phyloP scores from a whole-genome alignment of 768 basidiomycete species.

The Kwoniella dendrophila region DNA sequence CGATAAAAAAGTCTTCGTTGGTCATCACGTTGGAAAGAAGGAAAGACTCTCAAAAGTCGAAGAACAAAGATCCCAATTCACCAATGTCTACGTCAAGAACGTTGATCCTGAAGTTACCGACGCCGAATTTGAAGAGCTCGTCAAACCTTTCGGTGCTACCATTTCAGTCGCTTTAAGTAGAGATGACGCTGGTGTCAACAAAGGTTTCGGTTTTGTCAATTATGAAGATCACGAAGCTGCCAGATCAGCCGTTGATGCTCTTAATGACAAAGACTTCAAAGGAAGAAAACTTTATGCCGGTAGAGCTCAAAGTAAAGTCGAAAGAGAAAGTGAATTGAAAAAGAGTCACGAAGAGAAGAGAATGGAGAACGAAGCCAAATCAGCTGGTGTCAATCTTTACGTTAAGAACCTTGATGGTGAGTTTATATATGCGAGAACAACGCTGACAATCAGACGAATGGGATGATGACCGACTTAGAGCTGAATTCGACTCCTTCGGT shows the following conservation, averaged over 20 bases:
- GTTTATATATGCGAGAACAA: constrained; percentile 13
- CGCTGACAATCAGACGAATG: constrained; percentile 63
- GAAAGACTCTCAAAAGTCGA: constrained; percentile 98
- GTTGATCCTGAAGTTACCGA: constrained; percentile 79
- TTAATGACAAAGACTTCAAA: constrained; percentile 80
- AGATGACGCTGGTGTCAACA: constrained; percentile 89
- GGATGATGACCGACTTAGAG: constrained; percentile 94
- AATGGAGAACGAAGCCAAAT: constrained; percentile 97
- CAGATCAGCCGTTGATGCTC: constrained; percentile 79
- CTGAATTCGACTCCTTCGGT: constrained; percentile 95
- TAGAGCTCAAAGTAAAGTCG: constrained; percentile 96
- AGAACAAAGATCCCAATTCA: constrained; percentile 95
- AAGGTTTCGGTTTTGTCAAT: constrained; percentile 97
- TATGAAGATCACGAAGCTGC: constrained; percentile 91
- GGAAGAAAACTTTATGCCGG: constrained; percentile 92
- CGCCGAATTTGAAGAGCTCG: constrained; percentile 82
- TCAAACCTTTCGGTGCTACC: constrained; percentile 73
- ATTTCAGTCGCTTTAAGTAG: constrained; percentile 83
- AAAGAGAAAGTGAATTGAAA: constrained; percentile 95
- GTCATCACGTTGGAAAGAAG: constrained; percentile 96
- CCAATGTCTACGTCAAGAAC: constrained; percentile 99
- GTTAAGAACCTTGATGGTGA: constrained; percentile 97
- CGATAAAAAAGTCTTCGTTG: constrained; percentile 99
- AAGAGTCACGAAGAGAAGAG: constrained; percentile 89
- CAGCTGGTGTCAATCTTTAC: constrained; percentile 98